A percentile compares a stretch with the other conserved stretches of the same genome.
phyloP scores from a whole-genome alignment of 2,329 filamentous ascomycete species.

The Trichoderma atrobrunneum region DNA sequence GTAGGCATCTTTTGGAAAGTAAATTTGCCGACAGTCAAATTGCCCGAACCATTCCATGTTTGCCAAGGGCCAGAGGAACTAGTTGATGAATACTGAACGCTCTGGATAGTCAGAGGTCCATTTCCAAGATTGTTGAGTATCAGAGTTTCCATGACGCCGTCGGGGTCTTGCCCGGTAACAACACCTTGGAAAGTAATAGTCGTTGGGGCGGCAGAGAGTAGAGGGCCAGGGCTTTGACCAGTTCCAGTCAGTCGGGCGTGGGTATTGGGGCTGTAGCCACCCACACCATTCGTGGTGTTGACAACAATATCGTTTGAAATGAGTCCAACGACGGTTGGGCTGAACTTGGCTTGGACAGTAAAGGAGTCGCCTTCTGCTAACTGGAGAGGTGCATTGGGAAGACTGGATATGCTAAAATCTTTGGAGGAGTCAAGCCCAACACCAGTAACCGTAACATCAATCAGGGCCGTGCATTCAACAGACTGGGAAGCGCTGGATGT shows the following conservation, averaged over 20 bases:
- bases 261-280: slow-evolving; percentile 46
- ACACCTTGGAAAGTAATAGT: slow-evolving; percentile 49
- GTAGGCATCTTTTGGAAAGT: slow-evolving; percentile 46
- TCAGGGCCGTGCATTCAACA: slow-evolving; percentile 49
- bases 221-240: slow-evolving; percentile 43
- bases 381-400: slow-evolving; percentile 32
- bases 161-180: slow-evolving; percentile 41
- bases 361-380: slow-evolving; percentile 40
- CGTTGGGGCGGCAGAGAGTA: slow-evolving; percentile 48
- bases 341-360: slow-evolving; percentile 44
- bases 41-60: slow-evolving; percentile 35
- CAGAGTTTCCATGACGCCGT: slow-evolving; percentile 42
- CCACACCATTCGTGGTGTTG: slow-evolving; percentile 44
- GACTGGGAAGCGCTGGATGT: slow-evolving; percentile 27
- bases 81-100: slow-evolving; percentile 43
- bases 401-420: slow-evolving; percentile 38
- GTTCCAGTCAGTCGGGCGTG: slow-evolving; percentile 49
- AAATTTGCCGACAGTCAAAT: slow-evolving; percentile 46
- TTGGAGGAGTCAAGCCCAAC: slow-evolving; percentile 34
- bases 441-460: slow-evolving; percentile 41
- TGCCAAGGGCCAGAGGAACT: slow-evolving; percentile 46
- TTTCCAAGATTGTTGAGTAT: slow-evolving; percentile 52
- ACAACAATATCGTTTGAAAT: slow-evolving; percentile 47
- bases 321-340: slow-evolving; percentile 46
- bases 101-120: slow-evolving; percentile 41